These are phyloP conservation scores for Taphrina pruni DNA, from an alignment of 1,139 yeast genomes.

Conservation along the genomic window DNA sequence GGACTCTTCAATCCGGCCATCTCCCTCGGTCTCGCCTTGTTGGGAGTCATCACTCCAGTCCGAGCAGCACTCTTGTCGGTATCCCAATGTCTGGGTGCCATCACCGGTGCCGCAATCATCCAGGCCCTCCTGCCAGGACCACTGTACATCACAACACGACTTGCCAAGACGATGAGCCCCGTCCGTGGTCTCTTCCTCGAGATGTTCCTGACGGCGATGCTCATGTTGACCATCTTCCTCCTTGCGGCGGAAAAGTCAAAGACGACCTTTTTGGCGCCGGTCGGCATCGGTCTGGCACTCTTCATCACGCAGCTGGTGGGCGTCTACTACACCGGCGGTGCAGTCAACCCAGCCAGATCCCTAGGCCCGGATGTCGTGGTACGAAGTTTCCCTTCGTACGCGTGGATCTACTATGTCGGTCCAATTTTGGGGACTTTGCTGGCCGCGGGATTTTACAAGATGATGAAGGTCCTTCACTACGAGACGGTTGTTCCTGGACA, in stretches of 20 bases:
- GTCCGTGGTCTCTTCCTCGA: slow-evolving; percentile 81
- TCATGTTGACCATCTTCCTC: slow-evolving; percentile 78
- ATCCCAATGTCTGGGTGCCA: slow-evolving; percentile 80
- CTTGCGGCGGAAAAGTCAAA: slow-evolving; percentile 79
- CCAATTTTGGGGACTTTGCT: slow-evolving; percentile 43
- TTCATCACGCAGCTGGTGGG: slow-evolving; percentile 81
- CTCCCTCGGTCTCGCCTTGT: slow-evolving; percentile 61
- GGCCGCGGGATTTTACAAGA: slow-evolving; percentile 30
- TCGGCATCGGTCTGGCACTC: slow-evolving; percentile 64
- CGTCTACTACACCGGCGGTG: slow-evolving; percentile 86
- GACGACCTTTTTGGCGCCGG: slow-evolving; percentile 38
- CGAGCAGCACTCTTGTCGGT: slow-evolving; percentile 71
- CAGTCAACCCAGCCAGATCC: slow-evolving; percentile 88
- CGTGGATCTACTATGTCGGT: slow-evolving; percentile 77
- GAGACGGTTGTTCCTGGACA: slow-evolving; percentile 34
- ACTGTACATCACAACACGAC: slow-evolving; percentile 19
- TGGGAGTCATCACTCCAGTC: slow-evolving; percentile 74
- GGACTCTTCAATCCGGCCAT: slow-evolving; percentile 54
- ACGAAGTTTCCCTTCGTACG: slow-evolving; percentile 74
- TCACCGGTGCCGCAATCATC: slow-evolving; percentile 86
- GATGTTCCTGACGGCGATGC: slow-evolving; percentile 69
- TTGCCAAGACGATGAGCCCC: slow-evolving; percentile 50
- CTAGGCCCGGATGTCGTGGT: slow-evolving; percentile 84
- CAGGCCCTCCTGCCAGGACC: slow-evolving; percentile 32
- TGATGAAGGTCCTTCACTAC: slow-evolving; percentile 34